Evolutionary conservation across 257 asterid species (phyloP).

Genomic region (Schizonepeta tenuifolia): DNA sequence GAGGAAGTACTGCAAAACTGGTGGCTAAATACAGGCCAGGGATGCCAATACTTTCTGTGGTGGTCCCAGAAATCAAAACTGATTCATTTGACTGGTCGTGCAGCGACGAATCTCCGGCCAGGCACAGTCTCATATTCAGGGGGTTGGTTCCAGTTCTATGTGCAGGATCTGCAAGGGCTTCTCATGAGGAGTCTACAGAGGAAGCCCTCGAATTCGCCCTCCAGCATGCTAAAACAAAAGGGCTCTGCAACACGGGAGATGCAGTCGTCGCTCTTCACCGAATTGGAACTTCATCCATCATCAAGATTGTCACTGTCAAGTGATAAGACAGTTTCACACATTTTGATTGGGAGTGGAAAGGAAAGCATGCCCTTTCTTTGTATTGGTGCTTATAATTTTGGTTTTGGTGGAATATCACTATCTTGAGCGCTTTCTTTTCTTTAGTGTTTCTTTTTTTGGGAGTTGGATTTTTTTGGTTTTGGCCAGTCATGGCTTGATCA

Average conservation of each 20-base stretch:
- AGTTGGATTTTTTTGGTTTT: neutral
- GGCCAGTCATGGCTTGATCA: neutral
- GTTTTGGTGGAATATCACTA: conserved; percentile 23
- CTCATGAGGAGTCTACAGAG: conserved; percentile 86
- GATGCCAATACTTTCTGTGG: conserved; percentile 77
- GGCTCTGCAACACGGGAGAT: conserved; percentile 79
- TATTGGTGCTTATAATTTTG: conserved; percentile 20
- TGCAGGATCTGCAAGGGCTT: conserved; percentile 88
- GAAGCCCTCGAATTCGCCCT: conserved; percentile 86
- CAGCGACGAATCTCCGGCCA: conserved; percentile 85
- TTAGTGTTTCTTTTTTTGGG: conserved; percentile 29
- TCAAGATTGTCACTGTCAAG: conserved; percentile 87
- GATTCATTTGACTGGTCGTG: conserved; percentile 88
- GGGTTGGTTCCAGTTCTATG: conserved; percentile 77
- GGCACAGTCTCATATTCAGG: conserved; percentile 82
- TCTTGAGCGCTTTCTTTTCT: conserved; percentile 7
- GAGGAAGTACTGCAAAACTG: conserved; percentile 85
- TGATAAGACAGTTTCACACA: conserved; percentile 18
- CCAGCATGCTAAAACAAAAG: conserved; percentile 72
- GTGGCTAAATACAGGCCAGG: conserved; percentile 91
- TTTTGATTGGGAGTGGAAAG: neutral
- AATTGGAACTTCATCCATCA: conserved; percentile 81
- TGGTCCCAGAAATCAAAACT: conserved; percentile 80
- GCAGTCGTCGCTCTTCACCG: conserved; percentile 84
- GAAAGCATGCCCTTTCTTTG: conserved; percentile 10